phyloP scores from a whole-genome alignment of 2,329 filamentous ascomycete species.

The Clonostachys sp. region DNA sequence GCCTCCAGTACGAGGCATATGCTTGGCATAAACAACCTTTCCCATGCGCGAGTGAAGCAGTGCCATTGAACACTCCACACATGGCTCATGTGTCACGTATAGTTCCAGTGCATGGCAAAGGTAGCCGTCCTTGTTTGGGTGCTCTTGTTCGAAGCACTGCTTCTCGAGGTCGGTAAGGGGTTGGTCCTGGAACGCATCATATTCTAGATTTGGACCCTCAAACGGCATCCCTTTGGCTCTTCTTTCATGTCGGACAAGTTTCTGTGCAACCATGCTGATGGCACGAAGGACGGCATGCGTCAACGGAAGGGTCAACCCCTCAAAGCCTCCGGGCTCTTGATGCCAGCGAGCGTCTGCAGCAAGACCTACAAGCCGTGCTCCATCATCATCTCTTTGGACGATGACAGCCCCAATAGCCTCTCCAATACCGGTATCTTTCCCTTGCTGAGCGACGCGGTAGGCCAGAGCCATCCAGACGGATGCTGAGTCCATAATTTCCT shows the following conservation, averaged over 20 bases:
- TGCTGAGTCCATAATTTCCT: constrained; percentile 61
- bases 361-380: constrained; percentile 60
- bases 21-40: constrained; percentile 72
- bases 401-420: constrained; percentile 72
- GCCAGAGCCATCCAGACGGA: constrained; percentile 66
- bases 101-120: constrained; percentile 91
- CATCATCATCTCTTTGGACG: constrained; percentile 55
- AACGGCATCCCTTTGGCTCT: constrained; percentile 25
- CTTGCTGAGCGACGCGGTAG: constrained; percentile 55
- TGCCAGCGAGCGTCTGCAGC: constrained; percentile 74
- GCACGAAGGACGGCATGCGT: constrained; percentile 74
- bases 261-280: constrained; percentile 77
- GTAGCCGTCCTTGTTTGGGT: constrained; percentile 73
- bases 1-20: constrained; percentile 78
- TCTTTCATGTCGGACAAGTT: constrained; percentile 53
- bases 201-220: constrained; percentile 37
- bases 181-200: constrained; percentile 62
- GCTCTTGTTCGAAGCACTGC: constrained; percentile 57
- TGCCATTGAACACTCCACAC: constrained; percentile 95
- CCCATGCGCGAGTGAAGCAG: constrained; percentile 91
- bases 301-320: constrained; percentile 63
- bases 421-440: constrained; percentile 53
- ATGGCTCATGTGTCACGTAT: constrained; percentile 93
- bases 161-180: constrained; percentile 66
- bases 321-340: constrained; percentile 39